These are phyloP conservation scores for Choiromyces venosus DNA, from an alignment of 495 filamentous ascomycete genomes.

Conservation along the genomic window DNA sequence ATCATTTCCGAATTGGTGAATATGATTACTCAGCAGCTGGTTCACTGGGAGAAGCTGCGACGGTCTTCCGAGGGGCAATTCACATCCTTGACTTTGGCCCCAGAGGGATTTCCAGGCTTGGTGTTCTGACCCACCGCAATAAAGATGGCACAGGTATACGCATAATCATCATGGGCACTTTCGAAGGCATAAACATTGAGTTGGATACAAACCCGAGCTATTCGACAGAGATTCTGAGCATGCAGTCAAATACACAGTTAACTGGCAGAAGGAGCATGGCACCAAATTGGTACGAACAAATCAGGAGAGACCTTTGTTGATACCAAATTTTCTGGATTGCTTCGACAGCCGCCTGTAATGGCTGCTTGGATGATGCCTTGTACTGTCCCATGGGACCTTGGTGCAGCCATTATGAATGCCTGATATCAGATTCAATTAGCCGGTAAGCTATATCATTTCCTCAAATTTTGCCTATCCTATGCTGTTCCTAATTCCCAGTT, in stretches of 20 bases:
- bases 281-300: constrained; percentile 82
- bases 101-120: constrained; percentile 90
- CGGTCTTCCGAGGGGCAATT: constrained; percentile 76
- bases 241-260: constrained; percentile 88
- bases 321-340: constrained; percentile 91
- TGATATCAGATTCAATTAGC: constrained; percentile 89
- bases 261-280: constrained; percentile 97
- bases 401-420: constrained; percentile 87
- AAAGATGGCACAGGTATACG: constrained; percentile 96
- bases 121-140: constrained; percentile 93
- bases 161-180: constrained; percentile 82
- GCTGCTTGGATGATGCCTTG: constrained; percentile 94
- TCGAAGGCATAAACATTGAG: constrained; percentile 80
- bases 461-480: background rate
- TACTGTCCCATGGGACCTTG: constrained; percentile 91
- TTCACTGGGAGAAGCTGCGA: constrained; percentile 95
- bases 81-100: constrained; percentile 95
- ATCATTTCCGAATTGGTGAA: constrained; percentile 83
- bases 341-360: constrained; percentile 84
- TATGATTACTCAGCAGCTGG: constrained; percentile 86
- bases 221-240: constrained; percentile 91
- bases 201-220: constrained; percentile 93
- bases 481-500: constrained; percentile 45
- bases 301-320: constrained; percentile 82
- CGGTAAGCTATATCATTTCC: constrained; percentile 28